Evolutionary conservation across 176 grass and related monocot species (phyloP), one percentile per base, ranked within the genome.

Genomic region (Triticum monococcum): DNA sequence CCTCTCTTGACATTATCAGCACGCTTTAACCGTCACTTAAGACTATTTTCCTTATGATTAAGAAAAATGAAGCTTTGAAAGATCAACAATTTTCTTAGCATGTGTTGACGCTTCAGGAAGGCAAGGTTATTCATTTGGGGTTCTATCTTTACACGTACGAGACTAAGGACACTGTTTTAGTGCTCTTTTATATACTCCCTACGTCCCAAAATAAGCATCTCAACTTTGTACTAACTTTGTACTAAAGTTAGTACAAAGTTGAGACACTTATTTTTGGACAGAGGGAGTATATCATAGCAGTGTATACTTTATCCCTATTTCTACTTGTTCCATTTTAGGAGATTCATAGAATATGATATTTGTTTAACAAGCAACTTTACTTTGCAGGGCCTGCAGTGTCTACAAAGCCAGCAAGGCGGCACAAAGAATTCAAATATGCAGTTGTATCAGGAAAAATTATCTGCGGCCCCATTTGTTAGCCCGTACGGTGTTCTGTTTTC

Each of bases 301-400:
- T 50, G 11, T 67, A 38, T 54, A 25, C 66, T 5, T 30, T 77
- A 52, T 59, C 14, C 12, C 32, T 4, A 68, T 62, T 70, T 72
- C 1, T 65, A 17, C 37, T 78, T 63, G 32, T 56, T 84, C 50
- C 40, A 26, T 87, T 35, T 84, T 14, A 33, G 17, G 35, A 26
- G 22, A 48, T 80, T 84, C 12, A 61, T 7, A 59, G 35, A 28
- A 57, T 69, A 37, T 54, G 52, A 64, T 83, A 5, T 90, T 52
- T 70, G 5, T 24, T 70, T 54, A 31, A 81, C 23, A 68, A 85
- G 36, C 25, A 71, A 40, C 4, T 82, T 78, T 87, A 62, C 5
- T 69, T 85, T 85, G 77, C 86, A 87, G 72, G 81, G 40, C 40
- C 59, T 90, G 72, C 65, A 41, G 77, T 72, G 64, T 71, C 77